phyloP scores from a whole-genome alignment of 495 filamentous ascomycete species.

The Neurospora sp. region DNA sequence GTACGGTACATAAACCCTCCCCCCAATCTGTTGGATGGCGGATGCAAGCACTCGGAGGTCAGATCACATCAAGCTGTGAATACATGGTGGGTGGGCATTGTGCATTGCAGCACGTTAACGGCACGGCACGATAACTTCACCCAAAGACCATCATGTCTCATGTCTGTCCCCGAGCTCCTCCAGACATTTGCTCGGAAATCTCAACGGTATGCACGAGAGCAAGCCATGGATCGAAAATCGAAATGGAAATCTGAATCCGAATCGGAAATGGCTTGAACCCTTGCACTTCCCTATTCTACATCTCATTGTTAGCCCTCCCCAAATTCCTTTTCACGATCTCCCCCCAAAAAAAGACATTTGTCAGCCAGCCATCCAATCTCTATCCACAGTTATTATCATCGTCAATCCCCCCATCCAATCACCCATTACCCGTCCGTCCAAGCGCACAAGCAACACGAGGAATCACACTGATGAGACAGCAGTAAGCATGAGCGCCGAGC shows the following conservation, averaged over 20 bases:
- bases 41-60: too few species aligned
- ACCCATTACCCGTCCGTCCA: not conserved
- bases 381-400: not conserved
- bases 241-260: not conserved
- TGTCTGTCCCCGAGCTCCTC: too few species aligned
- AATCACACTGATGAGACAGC: not conserved
- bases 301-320: not conserved
- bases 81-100: too few species aligned
- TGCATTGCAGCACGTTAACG: too few species aligned
- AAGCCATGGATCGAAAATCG: not conserved
- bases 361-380: not conserved
- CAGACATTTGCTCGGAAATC: not conserved
- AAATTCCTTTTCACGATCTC: not conserved
- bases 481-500: not conserved
- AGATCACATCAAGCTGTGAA: too few species aligned
- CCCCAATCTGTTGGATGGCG: too few species aligned
- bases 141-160: too few species aligned
- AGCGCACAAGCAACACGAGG: not conserved
- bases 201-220: not conserved
- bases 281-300: not conserved
- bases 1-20: not conserved
- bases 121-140: too few species aligned
- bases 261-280: not conserved
- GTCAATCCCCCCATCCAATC: not conserved
- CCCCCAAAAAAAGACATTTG: not conserved